These are phyloP conservation scores for Antitrichia curtipendula DNA, from an alignment of 225 moss, liverwort and hornwort species.

Conservation along the genomic window DNA sequence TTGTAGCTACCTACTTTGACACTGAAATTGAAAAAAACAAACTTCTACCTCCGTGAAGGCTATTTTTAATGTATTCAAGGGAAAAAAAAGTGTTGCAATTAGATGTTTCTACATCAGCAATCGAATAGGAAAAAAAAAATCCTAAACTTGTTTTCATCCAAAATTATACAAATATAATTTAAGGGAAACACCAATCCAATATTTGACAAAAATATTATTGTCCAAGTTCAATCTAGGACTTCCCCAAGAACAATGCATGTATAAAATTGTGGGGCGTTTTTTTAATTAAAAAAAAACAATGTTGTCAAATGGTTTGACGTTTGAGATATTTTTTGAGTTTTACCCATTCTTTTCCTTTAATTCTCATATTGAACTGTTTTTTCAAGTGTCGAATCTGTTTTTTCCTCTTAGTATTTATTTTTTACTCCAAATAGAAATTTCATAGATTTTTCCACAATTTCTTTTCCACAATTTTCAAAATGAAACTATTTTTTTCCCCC, in stretches of 20 bases:
- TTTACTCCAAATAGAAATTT: neutral
- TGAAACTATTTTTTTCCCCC: neutral
- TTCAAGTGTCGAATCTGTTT: neutral
- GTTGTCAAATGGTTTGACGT: fast-evolving
- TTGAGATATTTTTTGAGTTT: neutral
- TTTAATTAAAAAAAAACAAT: neutral
- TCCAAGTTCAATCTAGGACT: neutral
- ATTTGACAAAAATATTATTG: neutral
- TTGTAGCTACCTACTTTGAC: fast-evolving
- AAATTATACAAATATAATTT: neutral
- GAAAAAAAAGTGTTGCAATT: neutral
- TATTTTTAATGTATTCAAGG: neutral
- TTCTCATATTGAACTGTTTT: neutral
- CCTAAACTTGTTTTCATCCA: neutral
- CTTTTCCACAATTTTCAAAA: neutral
- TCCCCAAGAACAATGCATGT: fast-evolving
- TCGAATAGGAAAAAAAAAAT: neutral
- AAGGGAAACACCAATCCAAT: neutral
- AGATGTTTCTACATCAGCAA: neutral
- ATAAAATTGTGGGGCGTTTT: too few species aligned
- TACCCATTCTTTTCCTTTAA: neutral
- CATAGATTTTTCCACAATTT: neutral
- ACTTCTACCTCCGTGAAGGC: fast-evolving
- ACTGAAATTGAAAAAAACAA: fast-evolving
- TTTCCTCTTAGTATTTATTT: neutral